These are phyloP conservation scores for Plasmodium gaboni DNA, from an alignment of 169 alveolate genomes.

Conservation along the genomic window DNA sequence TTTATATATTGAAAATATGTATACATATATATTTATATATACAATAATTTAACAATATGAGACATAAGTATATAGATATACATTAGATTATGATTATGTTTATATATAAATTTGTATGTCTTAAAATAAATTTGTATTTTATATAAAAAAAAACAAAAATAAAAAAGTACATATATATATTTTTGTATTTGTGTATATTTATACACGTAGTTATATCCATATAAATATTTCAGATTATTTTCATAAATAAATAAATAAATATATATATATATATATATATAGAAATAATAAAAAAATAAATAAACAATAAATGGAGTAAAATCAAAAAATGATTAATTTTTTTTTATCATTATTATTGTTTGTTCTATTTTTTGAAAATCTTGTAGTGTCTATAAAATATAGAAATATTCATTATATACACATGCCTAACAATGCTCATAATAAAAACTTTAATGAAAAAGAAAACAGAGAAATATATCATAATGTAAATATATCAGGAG, in stretches of 20 bases:
- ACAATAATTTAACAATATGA: too few relatives aligned
- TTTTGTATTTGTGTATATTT: too few relatives aligned
- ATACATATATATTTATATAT: too few relatives aligned
- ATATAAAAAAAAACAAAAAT: too few relatives aligned
- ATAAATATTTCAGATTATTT: too few relatives aligned
- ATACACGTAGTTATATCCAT: too few relatives aligned
- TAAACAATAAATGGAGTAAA: slow-evolving; percentile 48
- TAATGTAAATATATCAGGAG: slow-evolving; percentile 2
- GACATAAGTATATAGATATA: too few relatives aligned
- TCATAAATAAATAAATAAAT: background rate
- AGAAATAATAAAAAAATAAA: background rate
- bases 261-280: background rate
- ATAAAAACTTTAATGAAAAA: slow-evolving; percentile 31
- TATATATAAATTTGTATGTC: too few relatives aligned
- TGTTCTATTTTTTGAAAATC: slow-evolving; percentile 59
- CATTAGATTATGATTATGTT: too few relatives aligned
- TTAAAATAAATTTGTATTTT: too few relatives aligned
- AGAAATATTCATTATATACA: slow-evolving; percentile 57
- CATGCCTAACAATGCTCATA: slow-evolving; percentile 70
- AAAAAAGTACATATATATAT: too few relatives aligned
- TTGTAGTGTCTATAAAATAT: slow-evolving; percentile 53
- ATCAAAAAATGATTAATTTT: slow-evolving; percentile 48
- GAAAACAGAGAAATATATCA: slow-evolving; percentile 44
- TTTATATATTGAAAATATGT: too few relatives aligned
- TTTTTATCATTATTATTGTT: slow-evolving; percentile 42